A percentile compares a stretch with the other conserved stretches of the same genome.
These are phyloP conservation scores for Cornus controversa DNA, from an alignment of 148 eudicot species.

Conservation along the genomic window DNA sequence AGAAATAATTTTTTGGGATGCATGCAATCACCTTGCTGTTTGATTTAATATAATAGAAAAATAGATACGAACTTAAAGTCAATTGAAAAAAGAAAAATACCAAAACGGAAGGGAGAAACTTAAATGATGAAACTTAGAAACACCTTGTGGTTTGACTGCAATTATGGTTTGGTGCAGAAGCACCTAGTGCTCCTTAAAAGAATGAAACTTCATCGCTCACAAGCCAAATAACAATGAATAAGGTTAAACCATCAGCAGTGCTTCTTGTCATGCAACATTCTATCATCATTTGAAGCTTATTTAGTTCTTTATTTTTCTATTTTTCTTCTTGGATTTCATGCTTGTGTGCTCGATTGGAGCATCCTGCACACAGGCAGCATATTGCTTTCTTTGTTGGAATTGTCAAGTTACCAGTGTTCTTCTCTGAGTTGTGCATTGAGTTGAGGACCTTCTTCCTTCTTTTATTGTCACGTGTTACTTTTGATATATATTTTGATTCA, in stretches of 20 bases:
- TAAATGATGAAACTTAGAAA: background rate
- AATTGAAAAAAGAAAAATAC: background rate
- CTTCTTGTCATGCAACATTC: background rate
- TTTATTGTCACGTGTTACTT: conserved; percentile 6
- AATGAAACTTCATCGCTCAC: background rate
- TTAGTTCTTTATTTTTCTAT: background rate
- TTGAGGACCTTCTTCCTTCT: background rate
- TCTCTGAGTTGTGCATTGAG: background rate
- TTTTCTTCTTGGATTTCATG: background rate
- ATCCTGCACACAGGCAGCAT: background rate
- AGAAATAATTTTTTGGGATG: too few relatives aligned
- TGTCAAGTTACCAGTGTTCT: too few relatives aligned
- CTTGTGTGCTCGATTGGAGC: background rate
- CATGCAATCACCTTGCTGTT: background rate
- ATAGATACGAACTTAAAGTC: background rate
- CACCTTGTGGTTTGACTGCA: background rate
- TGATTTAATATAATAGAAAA: background rate
- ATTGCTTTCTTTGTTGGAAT: background rate
- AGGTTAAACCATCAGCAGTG: background rate
- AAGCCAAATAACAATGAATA: background rate
- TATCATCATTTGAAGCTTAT: background rate
- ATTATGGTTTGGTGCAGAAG: background rate
- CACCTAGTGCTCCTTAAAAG: background rate
- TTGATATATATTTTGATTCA: conserved; percentile 25
- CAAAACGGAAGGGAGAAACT: background rate